Conservation (phyloP, 2,329 filamentous ascomycete species). For the Aspergillus sojae region DNA sequence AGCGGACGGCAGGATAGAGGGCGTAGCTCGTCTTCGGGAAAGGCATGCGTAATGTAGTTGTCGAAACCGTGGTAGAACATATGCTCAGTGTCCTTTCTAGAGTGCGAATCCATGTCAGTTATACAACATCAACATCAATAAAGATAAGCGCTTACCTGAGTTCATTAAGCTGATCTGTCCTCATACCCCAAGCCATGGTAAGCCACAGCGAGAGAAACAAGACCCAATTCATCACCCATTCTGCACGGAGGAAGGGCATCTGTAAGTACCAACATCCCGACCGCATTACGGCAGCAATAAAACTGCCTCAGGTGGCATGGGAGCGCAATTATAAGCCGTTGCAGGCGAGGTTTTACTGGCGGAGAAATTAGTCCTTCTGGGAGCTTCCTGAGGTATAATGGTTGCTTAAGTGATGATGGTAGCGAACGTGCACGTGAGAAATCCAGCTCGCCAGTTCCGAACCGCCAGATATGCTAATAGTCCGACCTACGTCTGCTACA, state of each 20-base stretch:
- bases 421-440: conserved; percentile 21
- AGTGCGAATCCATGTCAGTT: not conserved
- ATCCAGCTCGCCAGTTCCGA: conserved; percentile 7
- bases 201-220: conserved; percentile 41
- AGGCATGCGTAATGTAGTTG: conserved; percentile 92
- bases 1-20: conserved; percentile 83
- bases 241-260: conserved; percentile 37
- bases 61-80: conserved; percentile 98
- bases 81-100: conserved; percentile 54
- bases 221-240: conserved; percentile 38
- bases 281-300: conserved; percentile 41
- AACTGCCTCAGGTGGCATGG: conserved; percentile 27
- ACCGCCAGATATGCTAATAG: conserved; percentile 36
- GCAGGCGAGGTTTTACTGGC: conserved; percentile 29
- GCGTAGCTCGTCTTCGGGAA: conserved; percentile 92
- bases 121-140: not conserved
- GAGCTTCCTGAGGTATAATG: conserved; percentile 10
- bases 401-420: conserved; percentile 8
- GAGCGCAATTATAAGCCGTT: conserved; percentile 28
- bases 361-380: conserved; percentile 17
- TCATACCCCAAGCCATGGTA: conserved; percentile 38
- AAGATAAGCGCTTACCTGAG: conserved; percentile 33
- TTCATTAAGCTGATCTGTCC: conserved; percentile 36
- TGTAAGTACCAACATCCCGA: conserved; percentile 43
- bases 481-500: not conserved